Base-by-base conservation (phyloP, 2,329 filamentous ascomycete species). In the Aspergillus hortae region DNA sequence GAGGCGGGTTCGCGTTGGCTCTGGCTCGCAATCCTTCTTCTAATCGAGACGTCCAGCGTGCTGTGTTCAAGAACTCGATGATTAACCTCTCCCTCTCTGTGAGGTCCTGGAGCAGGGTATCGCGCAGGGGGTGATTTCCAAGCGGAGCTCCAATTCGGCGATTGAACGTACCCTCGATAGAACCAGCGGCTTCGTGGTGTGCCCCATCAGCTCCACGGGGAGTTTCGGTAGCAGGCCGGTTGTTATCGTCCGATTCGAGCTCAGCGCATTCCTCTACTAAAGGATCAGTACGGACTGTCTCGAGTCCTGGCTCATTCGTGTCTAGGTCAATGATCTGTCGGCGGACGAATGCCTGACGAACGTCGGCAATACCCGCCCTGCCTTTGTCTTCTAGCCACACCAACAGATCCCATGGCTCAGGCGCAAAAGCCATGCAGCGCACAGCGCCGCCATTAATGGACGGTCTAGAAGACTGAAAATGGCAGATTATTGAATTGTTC, bases 371-470 rank as follows among this genome's bases (percentile, higher is more conserved):
- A 6, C 76, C 76, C 42, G 73, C 73, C 55, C 73, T 68, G 14
- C 76, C 76, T 56, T 89, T 86, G 62, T 96, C 89, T 70, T 99
- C 94, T 7, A 91, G 89, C 92, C 94, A 97, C 6, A 95, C 88
- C 38, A 99, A 76, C 15, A 99, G 81, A 66, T 96, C 92, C 77
- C 87, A 92, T 0, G 92, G 90, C 1, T 89, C 88, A 0, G 92
- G 92, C 4, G 89, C 91, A 67, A 99, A 99, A 1, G 87, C 81
- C 88, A 97, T 95, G 55, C 91, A 90, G 56, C 94, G 83, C 48
- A 97, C 85, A 30, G 92, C 91, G 41, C 92, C 92, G 17, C 82
- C 79, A 19, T 83, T 80, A n/a, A 77, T 80, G 54, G 82, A 80
- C 0, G 89, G 83, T 55, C 90, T 80, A 0, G 91, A 92, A 14